Conservation (phyloP, 805 yeast species). For the Osmozyma mogii region DNA sequence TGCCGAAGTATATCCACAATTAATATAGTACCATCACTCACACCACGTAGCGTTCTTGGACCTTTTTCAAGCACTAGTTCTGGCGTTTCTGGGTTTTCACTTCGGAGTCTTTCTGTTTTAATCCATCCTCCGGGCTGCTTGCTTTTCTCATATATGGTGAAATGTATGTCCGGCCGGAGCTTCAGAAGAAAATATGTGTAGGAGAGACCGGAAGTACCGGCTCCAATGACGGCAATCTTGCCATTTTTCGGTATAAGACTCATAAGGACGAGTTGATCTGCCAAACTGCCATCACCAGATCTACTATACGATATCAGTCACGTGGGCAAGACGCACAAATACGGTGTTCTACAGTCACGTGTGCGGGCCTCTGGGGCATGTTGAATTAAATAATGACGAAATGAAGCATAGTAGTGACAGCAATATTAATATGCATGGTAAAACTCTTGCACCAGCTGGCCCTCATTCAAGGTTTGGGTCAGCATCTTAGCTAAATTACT, state of each 20-base stretch:
- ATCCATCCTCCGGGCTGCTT: slow-evolving; percentile 75
- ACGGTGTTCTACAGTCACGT: no score
- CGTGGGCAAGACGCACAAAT: background rate
- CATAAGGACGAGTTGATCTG: slow-evolving; percentile 6
- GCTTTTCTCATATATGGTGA: slow-evolving; percentile 54
- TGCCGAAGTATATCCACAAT: slow-evolving; percentile 52
- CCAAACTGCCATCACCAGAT: background rate
- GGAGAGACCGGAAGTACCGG: slow-evolving; percentile 81
- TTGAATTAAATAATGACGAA: background rate
- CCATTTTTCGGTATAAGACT: slow-evolving; percentile 22
- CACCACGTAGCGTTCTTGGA: slow-evolving; percentile 83
- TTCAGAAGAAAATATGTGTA: slow-evolving; percentile 60
- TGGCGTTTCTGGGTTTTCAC: slow-evolving; percentile 17
- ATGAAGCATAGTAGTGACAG: background rate
- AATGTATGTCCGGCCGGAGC: slow-evolving; percentile 68
- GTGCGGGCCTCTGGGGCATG: background rate
- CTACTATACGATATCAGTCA: background rate
- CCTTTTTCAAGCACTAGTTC: slow-evolving; percentile 61
- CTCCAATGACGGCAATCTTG: slow-evolving; percentile 69
- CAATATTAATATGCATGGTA: slow-evolving; percentile 15
- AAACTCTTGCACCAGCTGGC: slow-evolving; percentile 12
- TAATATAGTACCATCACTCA: slow-evolving; percentile 67
- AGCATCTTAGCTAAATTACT: slow-evolving; percentile 9
- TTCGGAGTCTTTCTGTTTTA: slow-evolving; percentile 32
- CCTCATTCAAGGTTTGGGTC: slow-evolving; percentile 20